Base-by-base conservation (phyloP, 169 alveolate genomes). In the Condylostoma magnum region DNA sequence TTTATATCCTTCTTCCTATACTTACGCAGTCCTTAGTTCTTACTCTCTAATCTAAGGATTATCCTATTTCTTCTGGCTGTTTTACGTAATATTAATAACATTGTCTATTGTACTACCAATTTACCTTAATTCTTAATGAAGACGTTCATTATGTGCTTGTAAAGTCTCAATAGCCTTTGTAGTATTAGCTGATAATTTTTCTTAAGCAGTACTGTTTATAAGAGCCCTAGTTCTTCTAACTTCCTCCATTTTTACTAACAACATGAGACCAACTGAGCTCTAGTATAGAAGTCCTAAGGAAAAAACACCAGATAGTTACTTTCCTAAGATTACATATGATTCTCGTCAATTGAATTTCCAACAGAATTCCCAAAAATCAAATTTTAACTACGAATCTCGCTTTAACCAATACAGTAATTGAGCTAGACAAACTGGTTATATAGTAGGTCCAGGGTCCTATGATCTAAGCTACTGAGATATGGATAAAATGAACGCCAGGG, bases 371-470 rank as follows among this genome's bases (percentile, higher is more conserved):
- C 6, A 25, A 25, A 43, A 57, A 1, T 28, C 27, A 28, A 46
- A 43, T 6, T 66, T 66, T 66, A 20, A 46, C 18, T 27, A 43
- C 10, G 18, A 25, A 20, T 46, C 25, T 18, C 33, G 75, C 25
- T 66, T 66, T 30, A 12, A 8, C 2, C 28, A 10, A 15, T 66
- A 66, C 44, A 18, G 18, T n/a, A 43, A 15, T 8, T 10, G 8
- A 22, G 75, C 75, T 10, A 66, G 33, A 2, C 12, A 36, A 10
- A 43, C 66, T 46, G 65, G 63, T 15, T 66, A 25, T 27, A n/a
- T 31, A 43, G 41, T 66, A 66, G 75, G 75, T 10, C 75, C 75
- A 66, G 75, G 75, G 28, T 20, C 75, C 20, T 47, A 66, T 30
- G n/a, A 22, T n/a, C n/a, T n/a, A n/a, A 4, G 28, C 47, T 6